Conservation (phyloP, 345 rosid species). For the Gossypium thurberi region DNA sequence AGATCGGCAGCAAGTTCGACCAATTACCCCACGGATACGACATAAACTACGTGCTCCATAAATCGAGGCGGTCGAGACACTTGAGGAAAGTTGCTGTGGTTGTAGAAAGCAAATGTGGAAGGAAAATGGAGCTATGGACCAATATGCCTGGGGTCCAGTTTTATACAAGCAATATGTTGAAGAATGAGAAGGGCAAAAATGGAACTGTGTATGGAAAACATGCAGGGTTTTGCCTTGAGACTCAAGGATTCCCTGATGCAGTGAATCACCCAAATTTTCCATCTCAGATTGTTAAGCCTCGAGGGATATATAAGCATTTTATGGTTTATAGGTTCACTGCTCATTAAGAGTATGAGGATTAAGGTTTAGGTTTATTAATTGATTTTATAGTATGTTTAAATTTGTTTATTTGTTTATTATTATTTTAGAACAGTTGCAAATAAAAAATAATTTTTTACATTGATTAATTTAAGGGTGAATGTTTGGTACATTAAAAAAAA, state of each 20-base stretch:
- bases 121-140: constrained; percentile 78
- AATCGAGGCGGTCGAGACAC: constrained; percentile 18
- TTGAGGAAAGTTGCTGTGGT: constrained; percentile 50
- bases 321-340: constrained; percentile 57
- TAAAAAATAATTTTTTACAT: no score
- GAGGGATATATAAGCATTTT: constrained; percentile 46
- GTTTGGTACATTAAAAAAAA: no score
- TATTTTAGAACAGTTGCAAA: no score
- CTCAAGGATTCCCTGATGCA: constrained; percentile 78
- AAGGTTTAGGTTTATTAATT: no score
- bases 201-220: constrained; percentile 37
- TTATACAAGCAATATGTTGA: constrained; percentile 52
- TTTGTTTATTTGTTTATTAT: no score
- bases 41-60: constrained; percentile 59
- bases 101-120: constrained; percentile 43
- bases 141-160: constrained; percentile 72
- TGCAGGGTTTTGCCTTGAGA: constrained; percentile 64
- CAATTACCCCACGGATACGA: constrained; percentile 63
- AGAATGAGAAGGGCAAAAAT: constrained; percentile 42
- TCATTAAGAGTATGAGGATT: neutral
- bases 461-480: no score
- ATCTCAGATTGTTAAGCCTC: constrained; percentile 59
- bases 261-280: constrained; percentile 75
- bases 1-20: constrained; percentile 39
- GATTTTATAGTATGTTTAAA: no score